These are phyloP conservation scores for Chlorella sorokiniana DNA, from an alignment of 139 green algal genomes.

Conservation along the genomic window DNA sequence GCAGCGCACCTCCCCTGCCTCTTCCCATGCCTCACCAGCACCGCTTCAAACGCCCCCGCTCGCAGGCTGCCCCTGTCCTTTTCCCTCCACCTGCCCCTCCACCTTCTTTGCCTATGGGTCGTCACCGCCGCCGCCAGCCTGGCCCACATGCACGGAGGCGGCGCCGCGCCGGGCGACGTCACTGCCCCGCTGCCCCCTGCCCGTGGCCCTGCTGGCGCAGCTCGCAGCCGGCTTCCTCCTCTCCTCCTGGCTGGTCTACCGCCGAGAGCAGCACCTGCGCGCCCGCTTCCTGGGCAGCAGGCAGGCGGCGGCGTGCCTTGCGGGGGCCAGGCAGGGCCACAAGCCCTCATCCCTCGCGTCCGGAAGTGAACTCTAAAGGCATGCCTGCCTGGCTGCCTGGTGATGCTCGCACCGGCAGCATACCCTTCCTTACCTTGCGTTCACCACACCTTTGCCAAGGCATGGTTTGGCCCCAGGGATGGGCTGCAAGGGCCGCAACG, in stretches of 20 bases:
- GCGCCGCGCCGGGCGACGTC: neutral
- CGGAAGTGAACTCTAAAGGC: no score
- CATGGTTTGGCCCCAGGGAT: no score
- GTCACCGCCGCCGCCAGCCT: conserved; percentile 4
- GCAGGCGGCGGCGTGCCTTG: neutral
- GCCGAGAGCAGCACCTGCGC: neutral
- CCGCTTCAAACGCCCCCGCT: neutral
- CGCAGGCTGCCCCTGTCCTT: conserved; percentile 30
- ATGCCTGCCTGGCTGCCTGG: no score
- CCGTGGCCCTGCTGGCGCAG: neutral
- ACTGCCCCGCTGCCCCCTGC: neutral
- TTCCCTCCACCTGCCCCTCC: conserved; percentile 23
- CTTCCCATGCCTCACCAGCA: neutral
- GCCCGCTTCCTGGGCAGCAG: neutral
- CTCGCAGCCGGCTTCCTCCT: conserved; percentile 10
- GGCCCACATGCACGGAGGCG: neutral
- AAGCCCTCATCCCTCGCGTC: no score
- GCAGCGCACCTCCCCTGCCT: neutral
- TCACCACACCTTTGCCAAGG: no score
- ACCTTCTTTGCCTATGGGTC: conserved; percentile 28
- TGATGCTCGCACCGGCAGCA: no score
- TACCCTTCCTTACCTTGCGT: no score
- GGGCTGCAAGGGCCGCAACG: no score
- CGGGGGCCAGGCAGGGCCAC: no score
- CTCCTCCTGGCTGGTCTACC: neutral